Base-by-base conservation (phyloP, 345 rosid genomes). In the Psidium guajava region DNA sequence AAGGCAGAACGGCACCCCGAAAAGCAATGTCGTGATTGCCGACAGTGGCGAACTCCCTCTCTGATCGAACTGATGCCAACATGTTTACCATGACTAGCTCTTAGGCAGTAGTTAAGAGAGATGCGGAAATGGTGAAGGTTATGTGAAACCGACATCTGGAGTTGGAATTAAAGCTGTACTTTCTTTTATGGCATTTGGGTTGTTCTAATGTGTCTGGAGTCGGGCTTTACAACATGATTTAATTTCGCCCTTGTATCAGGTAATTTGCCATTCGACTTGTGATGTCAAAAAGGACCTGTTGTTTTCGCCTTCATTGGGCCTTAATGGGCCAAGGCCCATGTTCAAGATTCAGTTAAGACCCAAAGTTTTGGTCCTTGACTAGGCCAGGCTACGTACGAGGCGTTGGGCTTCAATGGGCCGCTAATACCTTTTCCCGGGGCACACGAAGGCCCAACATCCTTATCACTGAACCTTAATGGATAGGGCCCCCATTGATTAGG, bases 11-110 rank as follows among this genome's bases (percentile, higher is more conserved):
- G 98, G 98, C 81, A 91, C 94, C 57, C 98, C 99, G 0, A 97
- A 94, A 91, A 93, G 95, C 90, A 94, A 92, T 89, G 99, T 98
- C 6, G 92, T 92, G 86, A 92, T 98, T 28, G 94, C 93, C 5
- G 99, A 96, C 89, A 94, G 99, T 81, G 99, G 99, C 16, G 99
- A 96, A 87, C 91, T 98, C 82, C 97, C 99, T 54, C 92, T 93
- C 11, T 96, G 87, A 91, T 69, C 53, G 25, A 15, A 5, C 11
- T 85, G 51, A 49, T 83, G 27, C 84, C 36, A 27, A 55, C 64
- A 36, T 11, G 49, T 55, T 54, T 54, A 83, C 50, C 16, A 40
- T 54, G 27, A 36, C 27, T 55, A 40, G 84, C 49, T 69, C 44
- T 16, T 32, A 69, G 47, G 47, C 77, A 69, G 77, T 47, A 2